Evolutionary conservation across 495 filamentous ascomycete genomes (phyloP).

Genomic region (Physcia stellaris): DNA sequence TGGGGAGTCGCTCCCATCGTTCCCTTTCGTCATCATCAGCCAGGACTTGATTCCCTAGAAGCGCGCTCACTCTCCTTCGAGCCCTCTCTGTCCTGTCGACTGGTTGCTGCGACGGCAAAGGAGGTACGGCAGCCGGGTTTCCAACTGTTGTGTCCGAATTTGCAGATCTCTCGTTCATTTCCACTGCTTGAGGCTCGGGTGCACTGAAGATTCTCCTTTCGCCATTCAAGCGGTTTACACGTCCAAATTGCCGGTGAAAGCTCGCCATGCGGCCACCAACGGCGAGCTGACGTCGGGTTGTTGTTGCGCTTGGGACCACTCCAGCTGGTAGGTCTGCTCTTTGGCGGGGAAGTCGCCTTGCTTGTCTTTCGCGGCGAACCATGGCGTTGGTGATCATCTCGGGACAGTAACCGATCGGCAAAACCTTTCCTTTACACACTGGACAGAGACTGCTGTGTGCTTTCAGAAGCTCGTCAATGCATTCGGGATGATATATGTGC

Average conservation of each 20-base stretch:
- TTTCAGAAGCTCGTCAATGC: slow-evolving; percentile 68
- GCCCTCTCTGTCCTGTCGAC: slow-evolving; percentile 2
- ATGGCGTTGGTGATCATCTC: slow-evolving; percentile 64
- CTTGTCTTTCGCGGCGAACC: slow-evolving; percentile 53
- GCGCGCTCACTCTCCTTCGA: not conserved
- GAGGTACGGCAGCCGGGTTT: not conserved
- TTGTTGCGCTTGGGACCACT: not conserved
- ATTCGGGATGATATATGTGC: slow-evolving; percentile 84
- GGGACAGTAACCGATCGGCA: slow-evolving; percentile 53
- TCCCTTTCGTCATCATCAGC: slow-evolving; percentile 9
- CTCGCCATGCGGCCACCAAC: slow-evolving; percentile 3
- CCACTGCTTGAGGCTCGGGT: slow-evolving; percentile 1
- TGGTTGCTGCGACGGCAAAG: not conserved
- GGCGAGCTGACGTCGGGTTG: not conserved
- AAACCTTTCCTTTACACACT: slow-evolving; percentile 66
- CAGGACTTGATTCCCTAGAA: not conserved
- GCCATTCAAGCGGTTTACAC: not conserved
- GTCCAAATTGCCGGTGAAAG: slow-evolving; percentile 7
- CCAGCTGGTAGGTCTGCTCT: not conserved
- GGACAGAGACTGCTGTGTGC: slow-evolving; percentile 69
- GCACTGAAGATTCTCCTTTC: not conserved
- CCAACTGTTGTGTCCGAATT: not conserved
- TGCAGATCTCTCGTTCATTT: not conserved
- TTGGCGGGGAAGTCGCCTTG: slow-evolving; percentile 11
- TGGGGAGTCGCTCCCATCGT: slow-evolving; percentile 8